A percentile compares a stretch with the other conserved stretches of the same genome.
phyloP scores from a whole-genome alignment of 1,284 basidiomycete genomes.

The Ustilago curta region DNA sequence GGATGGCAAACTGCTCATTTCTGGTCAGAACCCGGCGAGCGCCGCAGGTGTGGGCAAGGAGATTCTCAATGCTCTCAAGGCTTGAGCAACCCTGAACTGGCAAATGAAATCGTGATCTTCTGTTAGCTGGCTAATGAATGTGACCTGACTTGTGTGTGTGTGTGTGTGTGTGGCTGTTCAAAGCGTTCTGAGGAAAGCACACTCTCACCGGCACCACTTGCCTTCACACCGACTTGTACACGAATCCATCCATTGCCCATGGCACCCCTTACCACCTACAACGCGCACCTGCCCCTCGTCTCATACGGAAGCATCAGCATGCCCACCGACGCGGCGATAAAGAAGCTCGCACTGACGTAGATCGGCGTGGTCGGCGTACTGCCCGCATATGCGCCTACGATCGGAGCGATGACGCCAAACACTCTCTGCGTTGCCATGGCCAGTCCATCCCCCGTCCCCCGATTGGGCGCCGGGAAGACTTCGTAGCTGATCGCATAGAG shows the following conservation, averaged over 20 bases:
- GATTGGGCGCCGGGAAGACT: conserved; percentile 78
- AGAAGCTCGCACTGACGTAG: conserved; percentile 77
- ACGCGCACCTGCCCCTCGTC: conserved; percentile 70
- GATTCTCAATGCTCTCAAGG: conserved; percentile 47
- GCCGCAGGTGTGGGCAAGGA: conserved; percentile 48
- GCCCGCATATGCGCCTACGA: conserved; percentile 76
- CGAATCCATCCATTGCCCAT: not conserved
- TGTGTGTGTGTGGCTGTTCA: too few relatives aligned
- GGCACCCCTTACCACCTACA: conserved; percentile 4
- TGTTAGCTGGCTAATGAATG: too few relatives aligned
- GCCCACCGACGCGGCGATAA: conserved; percentile 76
- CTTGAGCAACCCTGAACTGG: not conserved
- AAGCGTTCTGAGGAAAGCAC: too few relatives aligned
- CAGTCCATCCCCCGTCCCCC: conserved; percentile 80
- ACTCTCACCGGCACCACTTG: too few relatives aligned
- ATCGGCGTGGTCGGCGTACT: conserved; percentile 74
- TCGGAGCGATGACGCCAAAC: conserved; percentile 78
- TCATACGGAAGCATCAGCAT: conserved; percentile 78
- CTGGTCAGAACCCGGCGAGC: conserved; percentile 72
- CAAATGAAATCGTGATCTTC: not conserved
- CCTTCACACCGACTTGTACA: too few relatives aligned
- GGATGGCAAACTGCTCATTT: conserved; percentile 39
- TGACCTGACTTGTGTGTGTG: too few relatives aligned
- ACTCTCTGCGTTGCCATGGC: conserved; percentile 76
- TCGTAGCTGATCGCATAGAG: conserved; percentile 77